These are phyloP conservation scores for Myriosclerotinia scirpicola DNA, from an alignment of 2,329 filamentous ascomycete genomes.

Conservation along the genomic window DNA sequence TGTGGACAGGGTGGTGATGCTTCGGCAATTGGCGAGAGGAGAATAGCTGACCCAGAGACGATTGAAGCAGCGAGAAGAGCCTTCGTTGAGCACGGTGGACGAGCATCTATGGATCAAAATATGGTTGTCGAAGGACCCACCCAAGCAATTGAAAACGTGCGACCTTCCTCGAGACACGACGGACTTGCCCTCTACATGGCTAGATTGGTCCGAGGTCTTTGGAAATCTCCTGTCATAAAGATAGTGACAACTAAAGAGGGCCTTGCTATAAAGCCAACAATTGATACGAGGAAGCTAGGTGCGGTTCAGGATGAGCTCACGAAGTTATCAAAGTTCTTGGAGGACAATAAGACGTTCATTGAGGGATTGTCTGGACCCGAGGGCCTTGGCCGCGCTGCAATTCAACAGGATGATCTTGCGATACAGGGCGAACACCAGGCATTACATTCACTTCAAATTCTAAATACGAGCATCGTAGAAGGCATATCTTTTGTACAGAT, in stretches of 20 bases:
- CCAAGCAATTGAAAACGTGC: conserved; percentile 76
- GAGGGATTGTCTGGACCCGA: conserved; percentile 91
- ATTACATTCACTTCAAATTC: conserved; percentile 77
- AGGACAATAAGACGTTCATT: conserved; percentile 85
- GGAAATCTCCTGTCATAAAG: conserved; percentile 75
- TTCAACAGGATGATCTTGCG: conserved; percentile 86
- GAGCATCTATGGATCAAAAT: conserved; percentile 80
- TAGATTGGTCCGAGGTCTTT: conserved; percentile 83
- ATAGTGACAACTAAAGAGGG: conserved; percentile 56
- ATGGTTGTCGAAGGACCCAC: conserved; percentile 58
- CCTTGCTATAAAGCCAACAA: conserved; percentile 63
- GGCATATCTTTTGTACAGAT: conserved; percentile 95
- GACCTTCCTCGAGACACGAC: conserved; percentile 84
- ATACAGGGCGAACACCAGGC: conserved; percentile 93
- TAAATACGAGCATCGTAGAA: conserved; percentile 90
- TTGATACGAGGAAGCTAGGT: conserved; percentile 67
- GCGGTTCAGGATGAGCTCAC: conserved; percentile 79
- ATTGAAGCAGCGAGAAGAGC: conserved; percentile 80
- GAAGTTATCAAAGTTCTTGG: conserved; percentile 76
- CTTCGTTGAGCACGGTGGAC: conserved; percentile 91
- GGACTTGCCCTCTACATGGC: conserved; percentile 86
- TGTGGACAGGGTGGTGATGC: conserved; percentile 87
- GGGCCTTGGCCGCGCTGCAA: conserved; percentile 73
- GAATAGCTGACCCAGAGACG: conserved; percentile 77
- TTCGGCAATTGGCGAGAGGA: conserved; percentile 63